phyloP scores from a whole-genome alignment of 2,329 filamentous ascomycete species.

The Penicillium corylophilum region DNA sequence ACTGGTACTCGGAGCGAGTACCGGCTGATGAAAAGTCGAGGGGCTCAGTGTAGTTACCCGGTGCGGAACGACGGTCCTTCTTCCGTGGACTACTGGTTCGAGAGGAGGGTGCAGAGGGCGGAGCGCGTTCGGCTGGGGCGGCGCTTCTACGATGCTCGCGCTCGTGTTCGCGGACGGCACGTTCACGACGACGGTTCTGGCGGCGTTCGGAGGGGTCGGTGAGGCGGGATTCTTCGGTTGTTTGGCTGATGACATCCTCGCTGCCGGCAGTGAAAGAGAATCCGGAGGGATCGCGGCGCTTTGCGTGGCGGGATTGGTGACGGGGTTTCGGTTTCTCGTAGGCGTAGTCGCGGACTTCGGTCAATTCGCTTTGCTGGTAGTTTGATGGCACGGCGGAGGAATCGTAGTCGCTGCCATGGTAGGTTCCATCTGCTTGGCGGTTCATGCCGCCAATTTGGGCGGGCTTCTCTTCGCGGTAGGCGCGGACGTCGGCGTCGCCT shows the following conservation, averaged over 20 bases:
- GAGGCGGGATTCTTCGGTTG: conserved; percentile 36
- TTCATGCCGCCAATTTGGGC: conserved; percentile 90
- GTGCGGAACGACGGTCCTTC: conserved; percentile 34
- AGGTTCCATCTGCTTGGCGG: conserved; percentile 74
- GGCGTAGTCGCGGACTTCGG: conserved; percentile 48
- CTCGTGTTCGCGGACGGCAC: conserved; percentile 4
- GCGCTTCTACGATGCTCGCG: neutral
- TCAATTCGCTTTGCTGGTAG: conserved; percentile 47
- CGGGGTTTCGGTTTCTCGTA: conserved; percentile 30
- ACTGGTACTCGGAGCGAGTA: conserved; percentile 41
- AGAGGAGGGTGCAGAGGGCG: conserved; percentile 27
- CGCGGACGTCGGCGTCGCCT: conserved; percentile 68
- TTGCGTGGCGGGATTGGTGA: conserved; percentile 24
- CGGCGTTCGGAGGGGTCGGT: conserved; percentile 31
- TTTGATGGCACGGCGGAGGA: conserved; percentile 61
- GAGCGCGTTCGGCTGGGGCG: conserved; percentile 16
- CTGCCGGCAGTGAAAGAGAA: conserved; percentile 54
- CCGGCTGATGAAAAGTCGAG: conserved; percentile 43
- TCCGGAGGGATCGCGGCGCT: conserved; percentile 32
- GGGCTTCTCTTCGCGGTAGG: conserved; percentile 82
- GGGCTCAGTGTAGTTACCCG: conserved; percentile 45
- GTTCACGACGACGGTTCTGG: conserved; percentile 33
- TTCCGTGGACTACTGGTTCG: conserved; percentile 40
- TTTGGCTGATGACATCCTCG: conserved; percentile 42
- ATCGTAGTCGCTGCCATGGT: conserved; percentile 73